phyloP scores from a whole-genome alignment of 805 yeast genomes.

The Yamadazyma tumulicola region DNA sequence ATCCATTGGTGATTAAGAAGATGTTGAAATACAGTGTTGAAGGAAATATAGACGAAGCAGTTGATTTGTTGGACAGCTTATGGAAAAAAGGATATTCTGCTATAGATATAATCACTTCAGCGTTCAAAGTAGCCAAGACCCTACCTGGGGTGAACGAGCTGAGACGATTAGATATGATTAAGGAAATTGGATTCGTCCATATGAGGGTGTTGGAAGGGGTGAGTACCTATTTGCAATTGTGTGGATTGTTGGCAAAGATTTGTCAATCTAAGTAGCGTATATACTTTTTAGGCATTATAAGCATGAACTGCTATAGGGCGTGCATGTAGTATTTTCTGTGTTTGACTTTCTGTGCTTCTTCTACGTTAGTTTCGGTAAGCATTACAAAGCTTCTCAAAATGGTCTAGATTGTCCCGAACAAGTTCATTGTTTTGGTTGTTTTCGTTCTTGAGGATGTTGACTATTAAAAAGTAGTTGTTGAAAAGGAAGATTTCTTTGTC shows the following conservation, averaged over 20 bases:
- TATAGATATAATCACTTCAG: conserved; percentile 85
- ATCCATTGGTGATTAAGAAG: conserved; percentile 77
- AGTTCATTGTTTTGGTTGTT: conserved; percentile 22
- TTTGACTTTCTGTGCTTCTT: background rate
- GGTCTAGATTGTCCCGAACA: conserved; percentile 34
- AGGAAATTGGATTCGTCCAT: conserved; percentile 86
- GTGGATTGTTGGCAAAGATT: conserved; percentile 72
- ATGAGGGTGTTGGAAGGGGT: conserved; percentile 94
- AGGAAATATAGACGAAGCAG: conserved; percentile 57
- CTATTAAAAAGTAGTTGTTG: conserved; percentile 64
- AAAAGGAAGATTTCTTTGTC: conserved; percentile 70
- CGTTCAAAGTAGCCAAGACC: conserved; percentile 83
- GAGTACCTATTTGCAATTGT: conserved; percentile 77
- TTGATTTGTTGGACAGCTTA: conserved; percentile 59
- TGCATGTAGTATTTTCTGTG: background rate
- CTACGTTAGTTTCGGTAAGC: conserved; percentile 26
- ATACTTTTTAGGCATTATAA: background rate
- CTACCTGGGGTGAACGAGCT: conserved; percentile 66
- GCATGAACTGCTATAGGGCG: too few species aligned
- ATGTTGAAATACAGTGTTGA: conserved; percentile 46
- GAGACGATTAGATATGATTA: conserved; percentile 68
- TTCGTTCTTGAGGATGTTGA: conserved; percentile 49
- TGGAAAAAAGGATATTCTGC: conserved; percentile 94
- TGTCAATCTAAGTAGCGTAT: conserved; percentile 25
- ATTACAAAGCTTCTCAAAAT: conserved; percentile 37